Percentiles rank a stretch among this genome's conserved stretches.
These are phyloP conservation scores for Nicotiana rustica DNA, from an alignment of 305 asterid genomes.

Conservation along the genomic window DNA sequence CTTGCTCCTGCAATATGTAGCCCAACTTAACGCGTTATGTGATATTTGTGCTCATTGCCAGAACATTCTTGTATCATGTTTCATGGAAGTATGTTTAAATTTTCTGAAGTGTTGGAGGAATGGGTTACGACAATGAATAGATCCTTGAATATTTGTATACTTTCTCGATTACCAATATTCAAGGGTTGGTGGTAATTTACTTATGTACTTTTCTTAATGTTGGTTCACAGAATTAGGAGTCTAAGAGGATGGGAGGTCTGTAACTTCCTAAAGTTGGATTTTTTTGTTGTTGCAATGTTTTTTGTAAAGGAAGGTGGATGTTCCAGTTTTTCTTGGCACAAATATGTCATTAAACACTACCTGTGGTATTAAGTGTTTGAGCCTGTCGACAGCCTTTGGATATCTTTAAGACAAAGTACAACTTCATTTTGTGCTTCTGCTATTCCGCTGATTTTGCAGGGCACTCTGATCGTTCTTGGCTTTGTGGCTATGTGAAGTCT, in stretches of 20 bases:
- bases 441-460: conserved; percentile 22
- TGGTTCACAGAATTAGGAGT: conserved; percentile 23
- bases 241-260: conserved; percentile 14
- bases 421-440: conserved; percentile 21
- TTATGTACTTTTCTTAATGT: background rate
- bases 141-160: background rate
- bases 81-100: background rate
- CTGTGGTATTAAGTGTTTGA: background rate
- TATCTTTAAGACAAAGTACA: conserved; percentile 8
- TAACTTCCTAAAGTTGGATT: conserved; percentile 12
- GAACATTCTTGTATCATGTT: background rate
- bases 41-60: conserved; percentile 8
- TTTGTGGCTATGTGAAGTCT: background rate
- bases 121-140: conserved; percentile 7
- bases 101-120: background rate
- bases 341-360: background rate
- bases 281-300: conserved; percentile 17
- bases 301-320: conserved; percentile 16
- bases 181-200: conserved; percentile 5
- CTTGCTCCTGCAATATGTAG: conserved; percentile 30
- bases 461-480: conserved; percentile 9
- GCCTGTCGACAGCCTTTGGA: conserved; percentile 24
- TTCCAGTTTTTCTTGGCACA: background rate
- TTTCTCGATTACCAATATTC: background rate
- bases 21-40: background rate